Base-by-base conservation (phyloP, 148 eudicot species). In the Rhododendron molle region DNA sequence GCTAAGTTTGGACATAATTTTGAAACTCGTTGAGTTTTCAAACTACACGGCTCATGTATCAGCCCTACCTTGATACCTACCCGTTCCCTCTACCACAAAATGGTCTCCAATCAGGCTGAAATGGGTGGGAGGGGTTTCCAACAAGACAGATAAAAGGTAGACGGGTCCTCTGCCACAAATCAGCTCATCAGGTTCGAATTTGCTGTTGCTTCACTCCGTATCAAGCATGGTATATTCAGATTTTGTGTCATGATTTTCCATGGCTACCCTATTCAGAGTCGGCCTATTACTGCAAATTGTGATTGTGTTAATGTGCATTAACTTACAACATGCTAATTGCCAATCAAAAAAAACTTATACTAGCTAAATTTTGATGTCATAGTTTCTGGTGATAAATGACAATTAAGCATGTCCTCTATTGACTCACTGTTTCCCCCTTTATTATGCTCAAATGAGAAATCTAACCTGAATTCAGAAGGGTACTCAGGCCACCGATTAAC, bases 401-500 rank as follows among this genome's bases (percentile, higher is more conserved):
- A 49, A 49, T 54, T 16, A 54, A 14, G 58, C 58, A 16, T 54
- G 15, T 58, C 65, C 65, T 20, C 65, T 58, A 6, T 20, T 18
- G 1, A 16, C 2, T 20, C n/a, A 58, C 5, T 58, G 67, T 15
- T 54, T 14, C 58, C 20, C 14, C 18, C 58, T 21, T 7, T 60
- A 49, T 60, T 46, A 21, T 60, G 67, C 32, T n/a, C 32, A 65
- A 65, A 65, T 67, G 73, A n/a, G 36, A 73, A 32, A 43, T 10
- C 21, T 71, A 65, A 91, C 92, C 92, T 89, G 4, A 91, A 85
- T 21, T 85, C 72, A 56, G 85, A 46, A 23, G 88, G 91, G 50
- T 85, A 82, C 74, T 83, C 80, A 13, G 94, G 94, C 92, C 94
- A 92, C 34, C 73, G 89, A 60, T 90, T 90, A 14, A 73, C 54